Evolutionary conservation across 352 stramenopile species (phyloP).

Genomic region (Albugo laibachii): DNA sequence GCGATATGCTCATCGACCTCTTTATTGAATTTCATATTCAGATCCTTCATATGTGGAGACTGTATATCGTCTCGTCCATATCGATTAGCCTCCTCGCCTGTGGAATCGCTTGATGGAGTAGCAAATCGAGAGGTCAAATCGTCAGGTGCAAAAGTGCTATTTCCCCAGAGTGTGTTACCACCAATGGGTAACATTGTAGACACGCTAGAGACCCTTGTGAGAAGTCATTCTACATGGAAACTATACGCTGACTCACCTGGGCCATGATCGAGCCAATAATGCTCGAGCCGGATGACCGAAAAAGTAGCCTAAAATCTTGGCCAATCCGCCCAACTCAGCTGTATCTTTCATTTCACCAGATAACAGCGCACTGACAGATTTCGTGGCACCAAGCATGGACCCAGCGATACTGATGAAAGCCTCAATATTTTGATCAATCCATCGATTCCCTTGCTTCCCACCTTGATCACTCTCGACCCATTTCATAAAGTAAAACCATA

Average conservation of each 20-base stretch:
- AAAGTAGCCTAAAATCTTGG: slow-evolving; percentile 68
- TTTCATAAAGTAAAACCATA: slow-evolving; percentile 89
- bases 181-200: slow-evolving; percentile 87
- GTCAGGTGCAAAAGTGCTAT: slow-evolving; percentile 24
- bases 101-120: slow-evolving; percentile 10
- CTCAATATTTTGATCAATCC: slow-evolving; percentile 85
- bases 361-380: slow-evolving; percentile 81
- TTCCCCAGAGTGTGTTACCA: slow-evolving; percentile 79
- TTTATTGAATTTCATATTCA: background rate
- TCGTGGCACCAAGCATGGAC: slow-evolving; percentile 81
- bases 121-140: slow-evolving; percentile 40
- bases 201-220: slow-evolving; percentile 25
- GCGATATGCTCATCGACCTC: slow-evolving; percentile 19
- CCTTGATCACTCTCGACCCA: slow-evolving; percentile 83
- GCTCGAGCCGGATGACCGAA: slow-evolving; percentile 36
- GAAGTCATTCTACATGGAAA: background rate
- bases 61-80: slow-evolving; percentile 11
- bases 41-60: no score
- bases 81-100: slow-evolving; percentile 5
- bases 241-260: slow-evolving; percentile 1
- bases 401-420: slow-evolving; percentile 89
- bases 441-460: slow-evolving; percentile 73
- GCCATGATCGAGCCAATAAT: slow-evolving; percentile 40
- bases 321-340: slow-evolving; percentile 69
- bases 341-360: slow-evolving; percentile 94